Evolutionary conservation across 192 early-diverging fungal genomes (phyloP).

Genomic region (Coemansia sp.): DNA sequence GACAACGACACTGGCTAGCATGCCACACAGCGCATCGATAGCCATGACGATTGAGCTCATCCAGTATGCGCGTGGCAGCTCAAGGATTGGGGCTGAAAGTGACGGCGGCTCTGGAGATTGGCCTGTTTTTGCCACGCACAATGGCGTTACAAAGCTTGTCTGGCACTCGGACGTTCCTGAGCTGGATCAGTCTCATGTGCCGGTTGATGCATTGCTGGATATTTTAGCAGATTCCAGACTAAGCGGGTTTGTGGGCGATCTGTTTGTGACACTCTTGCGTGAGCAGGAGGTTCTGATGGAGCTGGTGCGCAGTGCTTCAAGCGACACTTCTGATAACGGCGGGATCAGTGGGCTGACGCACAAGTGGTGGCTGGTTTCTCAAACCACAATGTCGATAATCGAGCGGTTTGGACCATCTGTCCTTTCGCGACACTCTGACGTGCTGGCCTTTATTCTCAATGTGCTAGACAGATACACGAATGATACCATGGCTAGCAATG

Average conservation of each 20-base stretch:
- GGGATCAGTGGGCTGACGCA: conserved; percentile 4
- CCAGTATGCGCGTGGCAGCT: conserved; percentile 21
- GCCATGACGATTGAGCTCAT: conserved; percentile 28
- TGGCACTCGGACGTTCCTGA: conserved; percentile 8
- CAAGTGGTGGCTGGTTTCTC: conserved; percentile 53
- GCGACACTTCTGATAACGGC: conserved; percentile 1
- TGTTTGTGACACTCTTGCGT: conserved; percentile 76
- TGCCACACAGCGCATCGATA: conserved; percentile 27
- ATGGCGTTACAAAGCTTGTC: conserved; percentile 1
- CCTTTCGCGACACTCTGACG: conserved; percentile 70
- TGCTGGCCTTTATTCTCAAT: conserved; percentile 69
- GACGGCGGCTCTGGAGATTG: conserved; percentile 31
- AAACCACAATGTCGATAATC: conserved; percentile 59
- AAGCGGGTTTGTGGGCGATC: conserved; percentile 60
- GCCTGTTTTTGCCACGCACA: conserved; percentile 23
- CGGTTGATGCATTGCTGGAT: conserved; percentile 64
- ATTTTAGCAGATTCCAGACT: conserved; percentile 50
- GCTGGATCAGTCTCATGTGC: conserved; percentile 50
- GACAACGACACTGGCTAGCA: conserved; percentile 10
- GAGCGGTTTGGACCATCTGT: conserved; percentile 74
- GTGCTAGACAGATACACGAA: conserved; percentile 55
- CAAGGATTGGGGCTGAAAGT: not conserved
- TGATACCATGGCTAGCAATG: not conserved
- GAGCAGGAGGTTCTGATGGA: conserved; percentile 61
- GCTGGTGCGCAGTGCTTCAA: conserved; percentile 25